These are phyloP conservation scores for Davidsoniella virescens DNA, from an alignment of 2,329 filamentous ascomycete species.

Conservation along the genomic window DNA sequence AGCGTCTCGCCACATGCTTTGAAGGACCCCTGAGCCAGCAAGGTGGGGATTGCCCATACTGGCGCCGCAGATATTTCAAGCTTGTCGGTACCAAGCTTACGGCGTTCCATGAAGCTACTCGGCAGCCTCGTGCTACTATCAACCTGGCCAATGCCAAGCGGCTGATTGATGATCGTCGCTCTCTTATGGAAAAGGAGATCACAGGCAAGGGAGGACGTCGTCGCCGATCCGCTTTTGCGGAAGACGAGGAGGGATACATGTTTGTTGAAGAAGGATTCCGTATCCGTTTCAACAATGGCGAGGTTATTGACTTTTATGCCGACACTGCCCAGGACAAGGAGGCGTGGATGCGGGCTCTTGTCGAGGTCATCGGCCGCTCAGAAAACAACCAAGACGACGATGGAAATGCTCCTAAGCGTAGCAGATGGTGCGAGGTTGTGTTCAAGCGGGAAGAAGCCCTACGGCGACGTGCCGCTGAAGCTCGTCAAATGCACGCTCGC, in stretches of 20 bases:
- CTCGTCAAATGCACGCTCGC: conserved; percentile 31
- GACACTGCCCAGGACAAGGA: conserved; percentile 79
- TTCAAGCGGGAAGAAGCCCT: conserved; percentile 46
- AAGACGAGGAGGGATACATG: conserved; percentile 98
- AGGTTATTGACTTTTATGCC: conserved; percentile 97
- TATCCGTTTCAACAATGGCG: conserved; percentile 94
- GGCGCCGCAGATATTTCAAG: conserved; percentile 95
- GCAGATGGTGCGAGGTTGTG: conserved; percentile 52
- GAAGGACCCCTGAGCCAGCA: conserved; percentile 91
- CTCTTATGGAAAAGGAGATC: conserved; percentile 70
- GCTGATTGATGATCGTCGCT: conserved; percentile 78
- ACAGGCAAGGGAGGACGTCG: conserved; percentile 61
- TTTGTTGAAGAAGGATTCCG: conserved; percentile 99
- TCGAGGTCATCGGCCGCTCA: conserved; percentile 48
- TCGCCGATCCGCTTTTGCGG: conserved; percentile 86
- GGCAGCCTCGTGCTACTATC: conserved; percentile 91
- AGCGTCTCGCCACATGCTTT: conserved; percentile 58
- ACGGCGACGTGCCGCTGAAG: conserved; percentile 36
- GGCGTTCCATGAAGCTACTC: conserved; percentile 87
- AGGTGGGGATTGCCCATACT: conserved; percentile 96
- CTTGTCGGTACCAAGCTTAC: conserved; percentile 81
- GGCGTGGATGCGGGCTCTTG: conserved; percentile 81
- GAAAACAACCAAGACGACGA: conserved; percentile 29
- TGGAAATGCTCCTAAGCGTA: conserved; percentile 27
- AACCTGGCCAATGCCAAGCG: conserved; percentile 87